A percentile compares a stretch with the other conserved stretches of the same genome.
These are phyloP conservation scores for Microascus cirrosus DNA, from an alignment of 2,329 filamentous ascomycete genomes.

Conservation along the genomic window DNA sequence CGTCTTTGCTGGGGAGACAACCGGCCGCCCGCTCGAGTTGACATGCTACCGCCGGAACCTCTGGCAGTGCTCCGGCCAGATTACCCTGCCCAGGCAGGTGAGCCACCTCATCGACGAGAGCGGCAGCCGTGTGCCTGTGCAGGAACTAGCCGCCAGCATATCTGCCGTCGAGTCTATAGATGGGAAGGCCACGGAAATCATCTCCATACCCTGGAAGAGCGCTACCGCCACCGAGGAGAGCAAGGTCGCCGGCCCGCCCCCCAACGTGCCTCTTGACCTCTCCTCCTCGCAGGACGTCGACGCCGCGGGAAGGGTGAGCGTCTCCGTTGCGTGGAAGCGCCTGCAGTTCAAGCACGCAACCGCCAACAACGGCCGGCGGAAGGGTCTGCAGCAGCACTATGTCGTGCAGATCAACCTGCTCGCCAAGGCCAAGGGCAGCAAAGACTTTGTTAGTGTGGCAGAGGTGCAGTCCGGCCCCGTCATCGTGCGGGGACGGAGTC, in stretches of 20 bases:
- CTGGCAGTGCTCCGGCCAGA: conserved; percentile 85
- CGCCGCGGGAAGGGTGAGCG: conserved; percentile 57
- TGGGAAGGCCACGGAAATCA: conserved; percentile 84
- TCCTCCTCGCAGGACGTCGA: conserved; percentile 58
- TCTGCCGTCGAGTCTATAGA: conserved; percentile 87
- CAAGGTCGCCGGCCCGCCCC: conserved; percentile 38
- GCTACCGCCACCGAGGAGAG: conserved; percentile 34
- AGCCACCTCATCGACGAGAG: conserved; percentile 63
- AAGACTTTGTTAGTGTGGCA: conserved; percentile 60
- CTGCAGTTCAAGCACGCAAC: conserved; percentile 94
- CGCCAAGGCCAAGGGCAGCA: conserved; percentile 50
- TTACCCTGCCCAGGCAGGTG: conserved; percentile 64
- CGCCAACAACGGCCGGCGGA: conserved; percentile 87
- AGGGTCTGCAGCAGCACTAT: conserved; percentile 92
- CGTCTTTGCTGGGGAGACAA: conserved; percentile 53
- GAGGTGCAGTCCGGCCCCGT: conserved; percentile 88
- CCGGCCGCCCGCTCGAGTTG: conserved; percentile 59
- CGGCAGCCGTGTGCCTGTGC: conserved; percentile 64
- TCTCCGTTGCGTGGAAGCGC: conserved; percentile 86
- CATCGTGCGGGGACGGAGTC: conserved; percentile 85
- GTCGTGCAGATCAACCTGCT: conserved; percentile 76
- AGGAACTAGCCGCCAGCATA: conserved; percentile 70
- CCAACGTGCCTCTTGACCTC: conserved; percentile 43
- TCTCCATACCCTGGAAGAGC: conserved; percentile 93
- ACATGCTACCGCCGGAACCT: conserved; percentile 93